Evolutionary conservation across 1,139 yeast species (phyloP).

Genomic region (Zhuliangozyma parablackwelliae): DNA sequence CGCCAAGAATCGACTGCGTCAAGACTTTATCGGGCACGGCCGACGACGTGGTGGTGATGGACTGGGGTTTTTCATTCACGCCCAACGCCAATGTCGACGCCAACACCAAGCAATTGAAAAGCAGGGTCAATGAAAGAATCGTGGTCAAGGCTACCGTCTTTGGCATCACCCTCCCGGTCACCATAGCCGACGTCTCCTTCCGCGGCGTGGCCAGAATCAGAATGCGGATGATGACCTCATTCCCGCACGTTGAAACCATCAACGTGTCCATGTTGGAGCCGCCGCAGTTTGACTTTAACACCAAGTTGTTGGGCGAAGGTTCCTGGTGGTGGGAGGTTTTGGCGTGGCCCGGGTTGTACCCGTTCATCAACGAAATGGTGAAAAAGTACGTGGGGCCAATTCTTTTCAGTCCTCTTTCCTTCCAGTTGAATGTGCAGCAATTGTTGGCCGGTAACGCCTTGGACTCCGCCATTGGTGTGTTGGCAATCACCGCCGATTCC

Average conservation of each 20-base stretch:
- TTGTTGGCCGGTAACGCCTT: slow-evolving; percentile 78
- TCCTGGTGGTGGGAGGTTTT: slow-evolving; percentile 84
- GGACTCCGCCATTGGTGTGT: slow-evolving; percentile 81
- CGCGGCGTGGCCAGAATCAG: slow-evolving; percentile 72
- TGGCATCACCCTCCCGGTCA: slow-evolving; percentile 62
- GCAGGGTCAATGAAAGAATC: slow-evolving; percentile 75
- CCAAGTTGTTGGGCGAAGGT: slow-evolving; percentile 69
- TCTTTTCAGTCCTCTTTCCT: slow-evolving; percentile 81
- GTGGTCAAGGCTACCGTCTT: slow-evolving; percentile 64
- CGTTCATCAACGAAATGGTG: slow-evolving; percentile 79
- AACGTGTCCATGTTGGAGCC: slow-evolving; percentile 80
- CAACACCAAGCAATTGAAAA: slow-evolving; percentile 77
- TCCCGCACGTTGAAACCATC: slow-evolving; percentile 90
- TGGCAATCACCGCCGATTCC: slow-evolving; percentile 61
- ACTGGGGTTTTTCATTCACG: slow-evolving; percentile 85
- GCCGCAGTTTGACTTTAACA: slow-evolving; percentile 80
- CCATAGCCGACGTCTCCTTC: slow-evolving; percentile 59
- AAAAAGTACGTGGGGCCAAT: slow-evolving; percentile 84
- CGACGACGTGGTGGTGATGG: slow-evolving; percentile 93
- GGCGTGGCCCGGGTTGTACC: slow-evolving; percentile 78
- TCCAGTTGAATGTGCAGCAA: slow-evolving; percentile 89
- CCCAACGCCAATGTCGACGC: slow-evolving; percentile 87
- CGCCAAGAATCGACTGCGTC: slow-evolving; percentile 86
- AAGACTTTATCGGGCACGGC: slow-evolving; percentile 85
- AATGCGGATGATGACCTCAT: slow-evolving; percentile 80